Conservation (phyloP, 495 filamentous ascomycete genomes). For the Cercophora scortea region DNA sequence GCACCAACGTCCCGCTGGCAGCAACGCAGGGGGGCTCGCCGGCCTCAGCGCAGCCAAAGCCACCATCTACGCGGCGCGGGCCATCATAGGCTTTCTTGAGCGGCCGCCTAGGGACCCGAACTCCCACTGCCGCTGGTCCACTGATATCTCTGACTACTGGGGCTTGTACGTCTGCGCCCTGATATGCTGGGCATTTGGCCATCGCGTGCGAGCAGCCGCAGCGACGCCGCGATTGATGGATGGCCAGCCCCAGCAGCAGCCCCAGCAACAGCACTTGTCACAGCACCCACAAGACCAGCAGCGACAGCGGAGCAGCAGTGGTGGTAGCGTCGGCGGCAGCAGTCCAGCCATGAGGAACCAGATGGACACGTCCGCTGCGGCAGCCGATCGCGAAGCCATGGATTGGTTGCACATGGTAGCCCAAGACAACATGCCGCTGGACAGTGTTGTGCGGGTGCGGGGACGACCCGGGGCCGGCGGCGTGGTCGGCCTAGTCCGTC, state of each 20-base stretch:
- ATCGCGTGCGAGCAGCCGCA: slow-evolving; percentile 14
- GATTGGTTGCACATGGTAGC: slow-evolving; percentile 60
- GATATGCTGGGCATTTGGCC: slow-evolving; percentile 37
- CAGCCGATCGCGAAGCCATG: slow-evolving; percentile 36
- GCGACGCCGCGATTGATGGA: no score
- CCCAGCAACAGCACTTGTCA: no score
- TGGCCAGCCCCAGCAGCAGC: no score
- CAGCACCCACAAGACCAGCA: slow-evolving; percentile 22
- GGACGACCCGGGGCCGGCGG: slow-evolving; percentile 25
- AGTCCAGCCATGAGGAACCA: slow-evolving; percentile 35
- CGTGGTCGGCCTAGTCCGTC: slow-evolving; percentile 31
- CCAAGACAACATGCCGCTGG: slow-evolving; percentile 30
- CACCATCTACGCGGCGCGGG: slow-evolving; percentile 22
- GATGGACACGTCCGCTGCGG: slow-evolving; percentile 18
- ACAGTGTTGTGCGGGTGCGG: slow-evolving; percentile 20
- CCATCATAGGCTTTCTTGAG: slow-evolving; percentile 20
- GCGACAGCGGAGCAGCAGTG: slow-evolving; percentile 36
- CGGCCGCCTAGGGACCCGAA: not conserved
- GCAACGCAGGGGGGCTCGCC: slow-evolving; percentile 4
- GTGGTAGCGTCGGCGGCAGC: slow-evolving; percentile 60
- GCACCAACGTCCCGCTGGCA: slow-evolving; percentile 1
- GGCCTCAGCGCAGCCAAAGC: slow-evolving; percentile 17
- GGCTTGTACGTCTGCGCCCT: slow-evolving; percentile 39
- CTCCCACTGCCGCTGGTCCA: slow-evolving; percentile 9
- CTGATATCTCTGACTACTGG: slow-evolving; percentile 42